These are phyloP conservation scores for Boletus rubescentipes DNA, from an alignment of 768 basidiomycete genomes.

Conservation along the genomic window DNA sequence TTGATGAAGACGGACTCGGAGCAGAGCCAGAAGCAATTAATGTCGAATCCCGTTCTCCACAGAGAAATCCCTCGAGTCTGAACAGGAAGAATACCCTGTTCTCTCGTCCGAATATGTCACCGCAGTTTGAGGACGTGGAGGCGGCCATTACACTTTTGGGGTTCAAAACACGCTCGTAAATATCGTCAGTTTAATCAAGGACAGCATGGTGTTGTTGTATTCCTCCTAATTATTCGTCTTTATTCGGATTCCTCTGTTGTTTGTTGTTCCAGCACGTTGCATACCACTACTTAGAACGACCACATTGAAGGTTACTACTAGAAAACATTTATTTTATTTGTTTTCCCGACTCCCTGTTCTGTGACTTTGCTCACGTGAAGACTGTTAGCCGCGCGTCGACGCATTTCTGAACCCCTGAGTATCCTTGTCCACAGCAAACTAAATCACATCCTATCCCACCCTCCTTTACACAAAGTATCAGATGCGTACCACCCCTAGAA, in stretches of 20 bases:
- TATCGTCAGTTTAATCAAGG: neutral
- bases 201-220: slow-evolving; percentile 11
- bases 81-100: neutral
- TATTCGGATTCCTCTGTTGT: slow-evolving; percentile 19
- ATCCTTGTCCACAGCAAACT: neutral
- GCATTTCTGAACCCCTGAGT: slow-evolving; percentile 1
- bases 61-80: neutral
- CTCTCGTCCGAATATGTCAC: slow-evolving; percentile 1
- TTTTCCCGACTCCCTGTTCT: neutral
- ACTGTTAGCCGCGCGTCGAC: slow-evolving; percentile 23
- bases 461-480: slow-evolving; percentile 11
- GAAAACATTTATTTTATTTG: neutral
- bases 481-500: slow-evolving; percentile 29
- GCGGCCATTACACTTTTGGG: slow-evolving; percentile 37
- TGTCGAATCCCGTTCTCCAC: slow-evolving; percentile 14
- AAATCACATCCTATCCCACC: slow-evolving; percentile 25
- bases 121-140: slow-evolving; percentile 35
- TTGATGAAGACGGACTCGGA: slow-evolving; percentile 11
- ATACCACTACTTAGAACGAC: slow-evolving; percentile 2
- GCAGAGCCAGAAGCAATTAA: slow-evolving; percentile 18
- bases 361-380: slow-evolving; percentile 23
- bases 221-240: slow-evolving; percentile 29
- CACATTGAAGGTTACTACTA: neutral
- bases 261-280: slow-evolving; percentile 9
- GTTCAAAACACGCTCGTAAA: slow-evolving; percentile 27